Evolutionary conservation across 2,329 filamentous ascomycete genomes (phyloP), one percentile per base, ranked within the genome.

Genomic region (Colletotrichum siamense): DNA sequence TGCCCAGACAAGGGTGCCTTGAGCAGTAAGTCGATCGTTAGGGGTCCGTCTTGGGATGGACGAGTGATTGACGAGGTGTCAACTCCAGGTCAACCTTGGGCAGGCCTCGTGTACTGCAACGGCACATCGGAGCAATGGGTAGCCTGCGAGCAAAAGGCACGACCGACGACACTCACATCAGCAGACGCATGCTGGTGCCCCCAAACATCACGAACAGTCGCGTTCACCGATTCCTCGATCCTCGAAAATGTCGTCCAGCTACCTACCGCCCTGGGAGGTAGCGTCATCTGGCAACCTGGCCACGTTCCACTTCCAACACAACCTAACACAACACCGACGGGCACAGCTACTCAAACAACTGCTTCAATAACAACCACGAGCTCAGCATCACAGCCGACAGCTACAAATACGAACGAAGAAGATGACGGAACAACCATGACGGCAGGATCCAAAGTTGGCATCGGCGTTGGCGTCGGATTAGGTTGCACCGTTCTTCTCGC

Each of bases 41-140:
- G 10, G 8, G 18, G 15, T 16, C n/a, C 13, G 22, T 0, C 59
- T 52, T 16, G 36, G 28, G n/a, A 10, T 13, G 5, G 5, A 15
- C 9, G 15, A n/a, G 30, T 18, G 13, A 15, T 36, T 63, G 55
- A 68, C 52, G 5, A 44, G 1, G 3, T 28, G 15, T 8, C 8
- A 10, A 18, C 3, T 10, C 2, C 49, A 78, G 75, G 76, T 36
- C 76, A 81, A 57, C 79, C 82, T 12, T 86, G 85, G 84, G 71
- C 82, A 8, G 84, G 82, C 1, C 80, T 86, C 18, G 81, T 81
- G 2, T 84, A 82, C 77, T 86, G 84, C 79, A 82, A 84, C 72
- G 79, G 79, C 77, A 82, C 79, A 5, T 80, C 80, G 3, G 74
- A 81, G 32, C 69, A 82, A 71, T 85, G 85, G 82, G 77, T 82